phyloP scores from a whole-genome alignment of 2,329 filamentous ascomycete species.

The Sporothrix globosa region DNA sequence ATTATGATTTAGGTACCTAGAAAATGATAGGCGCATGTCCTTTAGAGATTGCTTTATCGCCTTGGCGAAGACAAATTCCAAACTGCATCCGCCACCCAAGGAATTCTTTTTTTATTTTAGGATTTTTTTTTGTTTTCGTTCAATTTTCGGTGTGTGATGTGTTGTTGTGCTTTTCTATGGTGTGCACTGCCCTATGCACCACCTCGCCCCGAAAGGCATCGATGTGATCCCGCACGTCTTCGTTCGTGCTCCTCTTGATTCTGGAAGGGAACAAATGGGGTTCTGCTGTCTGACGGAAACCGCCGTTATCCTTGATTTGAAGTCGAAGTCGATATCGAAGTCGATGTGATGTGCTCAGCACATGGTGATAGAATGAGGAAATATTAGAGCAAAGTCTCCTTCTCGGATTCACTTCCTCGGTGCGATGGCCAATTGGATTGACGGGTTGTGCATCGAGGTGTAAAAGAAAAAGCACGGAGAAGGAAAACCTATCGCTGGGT shows the following conservation, averaged over 20 bases:
- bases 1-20: conserved; percentile 7
- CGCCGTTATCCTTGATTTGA: neutral
- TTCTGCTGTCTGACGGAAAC: neutral
- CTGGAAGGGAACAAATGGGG: neutral
- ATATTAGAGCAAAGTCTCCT: neutral
- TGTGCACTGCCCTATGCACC: neutral
- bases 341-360: neutral
- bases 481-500: neutral
- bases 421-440: neutral
- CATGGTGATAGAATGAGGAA: neutral
- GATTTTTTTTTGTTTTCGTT: conserved; percentile 24
- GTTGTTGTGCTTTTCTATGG: neutral
- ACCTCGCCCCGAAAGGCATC: neutral
- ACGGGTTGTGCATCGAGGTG: neutral
- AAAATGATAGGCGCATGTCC: neutral
- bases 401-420: neutral
- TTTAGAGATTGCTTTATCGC: neutral
- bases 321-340: neutral
- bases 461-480: neutral
- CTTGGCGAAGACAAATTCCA: neutral
- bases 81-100: conserved; percentile 1
- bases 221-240: neutral
- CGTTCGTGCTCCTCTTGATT: neutral
- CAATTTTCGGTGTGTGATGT: conserved; percentile 12
- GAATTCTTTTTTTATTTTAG: neutral